These are phyloP conservation scores for Pinus tabuliformis DNA, from an alignment of 75 land plant species.

Conservation along the genomic window DNA sequence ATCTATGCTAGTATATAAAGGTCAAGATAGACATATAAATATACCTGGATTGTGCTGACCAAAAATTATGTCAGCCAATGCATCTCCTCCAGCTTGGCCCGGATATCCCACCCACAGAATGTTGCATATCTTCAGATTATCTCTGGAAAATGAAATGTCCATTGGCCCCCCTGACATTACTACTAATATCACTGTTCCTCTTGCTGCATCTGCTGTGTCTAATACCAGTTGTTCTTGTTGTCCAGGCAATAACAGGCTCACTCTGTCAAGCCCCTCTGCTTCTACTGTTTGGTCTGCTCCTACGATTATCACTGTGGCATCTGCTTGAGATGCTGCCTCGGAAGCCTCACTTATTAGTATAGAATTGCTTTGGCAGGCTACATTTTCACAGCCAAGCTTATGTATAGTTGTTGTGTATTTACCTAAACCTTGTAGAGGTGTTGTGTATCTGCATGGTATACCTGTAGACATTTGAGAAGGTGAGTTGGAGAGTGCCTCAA, in stretches of 20 bases:
- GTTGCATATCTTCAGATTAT: constrained; percentile 16
- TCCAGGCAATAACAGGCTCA: constrained; percentile 33
- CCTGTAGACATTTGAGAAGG: constrained; percentile 15
- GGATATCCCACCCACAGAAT: constrained; percentile 53
- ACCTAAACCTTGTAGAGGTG: constrained; percentile 29
- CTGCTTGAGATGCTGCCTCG: constrained; percentile 30
- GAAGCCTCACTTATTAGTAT: constrained; percentile 21
- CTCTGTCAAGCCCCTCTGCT: constrained; percentile 27
- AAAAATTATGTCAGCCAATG: constrained; percentile 34
- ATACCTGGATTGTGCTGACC: constrained; percentile 47
- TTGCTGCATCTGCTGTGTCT: constrained; percentile 16
- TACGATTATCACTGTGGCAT: constrained; percentile 41
- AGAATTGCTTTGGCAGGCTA: constrained; percentile 14
- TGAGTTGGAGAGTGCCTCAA: no score
- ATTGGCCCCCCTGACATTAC: constrained; percentile 51
- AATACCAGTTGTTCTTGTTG: constrained; percentile 22
- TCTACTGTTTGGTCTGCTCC: constrained; percentile 34
- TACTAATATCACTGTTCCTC: constrained; percentile 39
- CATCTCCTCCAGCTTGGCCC: constrained; percentile 48
- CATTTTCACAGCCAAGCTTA: constrained; percentile 25
- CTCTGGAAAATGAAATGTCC: constrained; percentile 32
- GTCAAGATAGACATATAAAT: no score
- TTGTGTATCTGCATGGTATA: constrained; percentile 34
- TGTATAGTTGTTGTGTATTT: constrained; percentile 10
- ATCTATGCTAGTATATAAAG: no score